These are phyloP conservation scores for Nelumbo lutea DNA, from an alignment of 164 flowering plant species.

Conservation along the genomic window DNA sequence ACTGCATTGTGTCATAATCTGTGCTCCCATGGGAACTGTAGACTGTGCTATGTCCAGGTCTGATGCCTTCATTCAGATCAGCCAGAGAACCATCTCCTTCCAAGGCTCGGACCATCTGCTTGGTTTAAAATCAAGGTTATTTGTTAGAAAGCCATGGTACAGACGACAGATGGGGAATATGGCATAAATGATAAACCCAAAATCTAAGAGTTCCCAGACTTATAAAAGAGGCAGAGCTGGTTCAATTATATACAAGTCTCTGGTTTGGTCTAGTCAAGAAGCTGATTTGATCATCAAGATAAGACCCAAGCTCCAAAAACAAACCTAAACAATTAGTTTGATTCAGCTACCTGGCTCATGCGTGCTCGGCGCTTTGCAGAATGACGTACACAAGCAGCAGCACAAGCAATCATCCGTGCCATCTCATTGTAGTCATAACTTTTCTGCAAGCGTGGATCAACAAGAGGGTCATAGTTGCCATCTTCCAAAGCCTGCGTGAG, in stretches of 20 bases:
- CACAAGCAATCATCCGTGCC: conserved; percentile 83
- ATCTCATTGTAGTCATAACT: conserved; percentile 56
- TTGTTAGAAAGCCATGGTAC: no score
- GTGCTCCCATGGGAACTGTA: conserved; percentile 72
- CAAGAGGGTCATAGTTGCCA: conserved; percentile 56
- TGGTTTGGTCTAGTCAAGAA: neutral
- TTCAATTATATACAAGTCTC: neutral
- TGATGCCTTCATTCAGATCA: conserved; percentile 62
- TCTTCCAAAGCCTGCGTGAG: conserved; percentile 70
- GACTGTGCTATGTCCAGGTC: conserved; percentile 62
- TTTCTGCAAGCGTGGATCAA: conserved; percentile 51
- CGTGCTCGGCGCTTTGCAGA: conserved; percentile 79
- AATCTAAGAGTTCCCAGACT: neutral
- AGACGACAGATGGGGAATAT: neutral
- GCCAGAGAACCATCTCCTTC: conserved; percentile 82
- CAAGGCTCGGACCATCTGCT: conserved; percentile 80
- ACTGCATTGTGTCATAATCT: conserved; percentile 66
- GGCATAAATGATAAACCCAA: no score
- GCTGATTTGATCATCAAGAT: no score
- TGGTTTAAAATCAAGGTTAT: neutral
- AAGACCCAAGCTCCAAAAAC: neutral
- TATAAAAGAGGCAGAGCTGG: neutral
- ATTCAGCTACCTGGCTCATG: conserved; percentile 75
- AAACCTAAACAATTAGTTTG: neutral
- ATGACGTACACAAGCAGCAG: conserved; percentile 87